Evolutionary conservation across 331 rosid species (phyloP), one percentile per base, ranked within the genome.

Genomic region (Rhamnella rubrinervis): DNA sequence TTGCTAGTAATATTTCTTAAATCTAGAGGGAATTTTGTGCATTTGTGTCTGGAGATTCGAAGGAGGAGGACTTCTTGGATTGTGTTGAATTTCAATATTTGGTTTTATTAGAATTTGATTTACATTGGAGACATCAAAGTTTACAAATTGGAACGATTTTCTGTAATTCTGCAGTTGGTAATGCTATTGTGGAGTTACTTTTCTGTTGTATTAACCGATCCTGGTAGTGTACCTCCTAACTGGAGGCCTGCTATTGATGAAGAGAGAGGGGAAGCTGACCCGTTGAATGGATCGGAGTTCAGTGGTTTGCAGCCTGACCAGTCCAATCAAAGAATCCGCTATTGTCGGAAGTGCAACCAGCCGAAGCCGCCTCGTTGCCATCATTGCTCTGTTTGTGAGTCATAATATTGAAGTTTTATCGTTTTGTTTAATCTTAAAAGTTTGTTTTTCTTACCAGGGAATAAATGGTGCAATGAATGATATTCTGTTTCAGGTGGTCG

Each of bases 371-470:
- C 96, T 51, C 92, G 98, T 16, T 92, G 98, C 80, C 98, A 92
- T 85, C 98, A 92, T 77, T 92, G 98, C 75, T 92, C 98, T 70
- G 98, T 95, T 87, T 95, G 99, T 95, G 84, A 87, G 99, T 86
- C 68, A 67, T 63, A 49, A 21, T 51, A 20, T 10, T 69, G 75
- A 17, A 20, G 8, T 60, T 26, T 38, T 49, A 6, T 12, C 51
- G 10, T 20, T 40, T 14, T 46, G 46, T 1, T 40, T 35, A 47
- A 17, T 17, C 38, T 6, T 15, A 20, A 25, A 59, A 51, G 15
- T 26, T 55, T 55, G 50, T 20, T 52, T 10, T 13, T 7, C 35
- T 7, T 10, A 56, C 56, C 19, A 23, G 46, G 55, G 44, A 41
- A 38, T 76, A 8, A 26, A 71, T 7, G 23, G 65, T 74, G 64